These are phyloP conservation scores for Scedosporium minutisporum DNA, from an alignment of 2,329 filamentous ascomycete genomes.

Conservation along the genomic window DNA sequence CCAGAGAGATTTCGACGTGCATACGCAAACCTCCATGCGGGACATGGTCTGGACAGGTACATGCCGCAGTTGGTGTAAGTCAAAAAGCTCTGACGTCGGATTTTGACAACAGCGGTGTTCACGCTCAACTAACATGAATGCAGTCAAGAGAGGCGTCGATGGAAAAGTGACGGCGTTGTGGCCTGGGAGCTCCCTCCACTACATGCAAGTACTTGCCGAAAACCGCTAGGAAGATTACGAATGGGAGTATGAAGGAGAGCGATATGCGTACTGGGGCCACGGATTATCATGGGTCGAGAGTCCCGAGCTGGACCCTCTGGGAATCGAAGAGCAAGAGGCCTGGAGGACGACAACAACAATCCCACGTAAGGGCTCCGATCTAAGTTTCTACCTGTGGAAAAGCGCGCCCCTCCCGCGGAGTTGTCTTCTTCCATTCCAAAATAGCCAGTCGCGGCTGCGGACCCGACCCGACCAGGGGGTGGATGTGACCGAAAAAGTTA, in stretches of 20 bases:
- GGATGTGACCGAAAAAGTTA: not conserved
- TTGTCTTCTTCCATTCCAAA: slow-evolving; percentile 4
- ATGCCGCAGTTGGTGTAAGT: slow-evolving; percentile 35
- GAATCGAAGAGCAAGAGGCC: slow-evolving; percentile 8
- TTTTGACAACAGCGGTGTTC: not conserved
- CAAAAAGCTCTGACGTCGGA: not conserved
- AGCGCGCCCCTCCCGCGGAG: not conserved
- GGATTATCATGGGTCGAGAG: slow-evolving; percentile 15
- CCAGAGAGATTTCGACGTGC: slow-evolving; percentile 34
- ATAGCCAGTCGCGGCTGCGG: not conserved
- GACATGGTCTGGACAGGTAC: slow-evolving; percentile 31
- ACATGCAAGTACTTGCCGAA: slow-evolving; percentile 28
- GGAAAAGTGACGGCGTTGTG: slow-evolving; percentile 31
- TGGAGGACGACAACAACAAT: slow-evolving; percentile 8
- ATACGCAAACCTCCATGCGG: slow-evolving; percentile 31
- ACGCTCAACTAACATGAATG: not conserved
- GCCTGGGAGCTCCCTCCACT: slow-evolving; percentile 34
- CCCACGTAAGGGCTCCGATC: slow-evolving; percentile 5
- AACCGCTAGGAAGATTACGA: slow-evolving; percentile 17
- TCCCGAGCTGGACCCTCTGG: slow-evolving; percentile 12
- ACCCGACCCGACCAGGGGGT: not conserved
- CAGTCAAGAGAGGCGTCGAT: slow-evolving; percentile 19
- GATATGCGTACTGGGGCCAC: slow-evolving; percentile 14
- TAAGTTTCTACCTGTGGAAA: slow-evolving; percentile 9
- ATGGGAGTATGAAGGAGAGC: slow-evolving; percentile 13